Evolutionary conservation across 805 yeast genomes (phyloP).

Genomic region (Spathaspora gorwiae): DNA sequence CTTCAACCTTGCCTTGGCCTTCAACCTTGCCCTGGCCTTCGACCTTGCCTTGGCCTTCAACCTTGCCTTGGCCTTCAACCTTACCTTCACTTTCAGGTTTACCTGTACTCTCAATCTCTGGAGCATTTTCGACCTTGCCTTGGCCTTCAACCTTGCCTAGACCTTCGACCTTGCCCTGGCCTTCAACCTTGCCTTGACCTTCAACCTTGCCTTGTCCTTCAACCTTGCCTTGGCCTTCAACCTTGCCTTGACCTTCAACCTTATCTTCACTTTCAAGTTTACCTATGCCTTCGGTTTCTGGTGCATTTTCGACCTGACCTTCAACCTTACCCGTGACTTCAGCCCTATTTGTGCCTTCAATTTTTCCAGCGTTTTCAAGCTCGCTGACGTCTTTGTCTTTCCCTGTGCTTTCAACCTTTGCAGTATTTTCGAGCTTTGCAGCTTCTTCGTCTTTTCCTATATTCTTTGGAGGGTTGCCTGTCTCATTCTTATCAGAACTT

Average conservation of each 20-base stretch:
- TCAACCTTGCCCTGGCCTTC: slow-evolving; percentile 7
- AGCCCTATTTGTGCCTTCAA: slow-evolving; percentile 1
- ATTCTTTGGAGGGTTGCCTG: no score
- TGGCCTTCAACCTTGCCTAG: slow-evolving; percentile 6
- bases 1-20: slow-evolving; percentile 6
- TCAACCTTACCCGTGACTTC: slow-evolving; percentile 5
- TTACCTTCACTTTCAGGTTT: background rate
- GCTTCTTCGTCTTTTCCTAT: background rate
- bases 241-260: slow-evolving; percentile 7
- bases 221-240: slow-evolving; percentile 5
- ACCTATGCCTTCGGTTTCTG: slow-evolving; percentile 6
- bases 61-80: slow-evolving; percentile 7
- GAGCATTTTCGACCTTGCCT: background rate
- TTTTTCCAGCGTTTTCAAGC: background rate
- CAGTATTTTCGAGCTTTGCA: background rate
- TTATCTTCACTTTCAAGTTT: slow-evolving; percentile 8
- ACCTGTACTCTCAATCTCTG: no score
- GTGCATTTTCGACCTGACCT: slow-evolving; percentile 5
- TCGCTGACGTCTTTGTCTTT: background rate
- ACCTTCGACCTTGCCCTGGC: slow-evolving; percentile 2
- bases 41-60: slow-evolving; percentile 5
- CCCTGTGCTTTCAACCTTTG: background rate
- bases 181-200: no score
- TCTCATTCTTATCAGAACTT: background rate
- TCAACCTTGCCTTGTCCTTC: background rate